These are phyloP conservation scores for Rhodotorula sp. DNA, from an alignment of 1,284 basidiomycete genomes.

Conservation along the genomic window DNA sequence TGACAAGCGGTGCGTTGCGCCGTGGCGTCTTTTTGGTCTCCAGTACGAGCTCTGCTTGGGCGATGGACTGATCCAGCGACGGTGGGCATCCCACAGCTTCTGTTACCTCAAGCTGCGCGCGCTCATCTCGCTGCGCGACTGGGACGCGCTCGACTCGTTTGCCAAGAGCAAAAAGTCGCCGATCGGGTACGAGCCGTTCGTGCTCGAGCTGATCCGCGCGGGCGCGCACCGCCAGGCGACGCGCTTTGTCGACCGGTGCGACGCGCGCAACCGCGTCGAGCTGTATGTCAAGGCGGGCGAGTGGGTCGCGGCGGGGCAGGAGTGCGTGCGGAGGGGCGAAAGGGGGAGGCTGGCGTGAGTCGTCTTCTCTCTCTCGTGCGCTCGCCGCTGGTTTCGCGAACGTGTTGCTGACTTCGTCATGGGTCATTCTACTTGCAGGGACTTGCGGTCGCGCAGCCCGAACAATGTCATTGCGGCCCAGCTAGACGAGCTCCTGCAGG, in stretches of 20 bases:
- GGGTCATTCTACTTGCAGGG: conserved; percentile 11
- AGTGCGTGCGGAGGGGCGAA: conserved; percentile 35
- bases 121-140: conserved; percentile 73
- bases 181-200: conserved; percentile 93
- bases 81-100: conserved; percentile 61
- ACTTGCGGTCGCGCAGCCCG: conserved; percentile 32
- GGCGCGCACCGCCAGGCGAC: conserved; percentile 73
- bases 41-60: neutral
- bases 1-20: conserved; percentile 70
- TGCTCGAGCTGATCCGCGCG: conserved; percentile 71
- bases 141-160: conserved; percentile 78
- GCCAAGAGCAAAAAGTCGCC: conserved; percentile 83
- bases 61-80: neutral
- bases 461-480: conserved; percentile 39
- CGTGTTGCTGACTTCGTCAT: too few species aligned
- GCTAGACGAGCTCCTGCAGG: conserved; percentile 29
- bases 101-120: conserved; percentile 89
- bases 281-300: conserved; percentile 72
- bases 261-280: conserved; percentile 75
- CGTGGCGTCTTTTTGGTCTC: neutral
- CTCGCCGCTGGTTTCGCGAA: too few species aligned
- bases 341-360: conserved; percentile 35
- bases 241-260: conserved; percentile 75
- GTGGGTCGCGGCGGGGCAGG: conserved; percentile 38
- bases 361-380: neutral